Conservation (phyloP, 768 basidiomycete species). For the Phylloporus rhodoxanthus region DNA sequence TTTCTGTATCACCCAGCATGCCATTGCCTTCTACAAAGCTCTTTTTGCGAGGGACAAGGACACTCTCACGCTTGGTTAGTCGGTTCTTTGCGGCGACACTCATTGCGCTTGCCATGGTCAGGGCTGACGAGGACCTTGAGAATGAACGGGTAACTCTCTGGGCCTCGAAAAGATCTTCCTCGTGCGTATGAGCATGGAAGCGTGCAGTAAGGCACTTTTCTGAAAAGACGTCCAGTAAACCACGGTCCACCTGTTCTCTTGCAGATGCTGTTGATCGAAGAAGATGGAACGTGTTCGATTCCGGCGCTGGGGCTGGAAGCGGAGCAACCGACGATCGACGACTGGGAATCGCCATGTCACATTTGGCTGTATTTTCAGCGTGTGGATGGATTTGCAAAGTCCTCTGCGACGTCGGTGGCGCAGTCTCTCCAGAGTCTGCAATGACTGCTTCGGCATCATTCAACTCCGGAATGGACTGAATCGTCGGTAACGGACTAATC, state of each 20-base stretch:
- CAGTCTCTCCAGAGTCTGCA: constrained; percentile 4
- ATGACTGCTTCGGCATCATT: constrained; percentile 13
- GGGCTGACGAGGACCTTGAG: constrained; percentile 50
- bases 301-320: constrained; percentile 46
- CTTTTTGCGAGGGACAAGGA: constrained; percentile 57
- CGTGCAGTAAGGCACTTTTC: constrained; percentile 65
- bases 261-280: constrained; percentile 61
- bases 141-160: constrained; percentile 42
- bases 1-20: constrained; percentile 16
- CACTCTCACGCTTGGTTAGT: constrained; percentile 63
- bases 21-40: constrained; percentile 36
- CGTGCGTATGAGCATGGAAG: constrained; percentile 54
- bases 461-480: constrained; percentile 53
- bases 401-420: constrained; percentile 1
- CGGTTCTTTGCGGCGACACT: constrained; percentile 48
- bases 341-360: constrained; percentile 24
- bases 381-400: constrained; percentile 18
- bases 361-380: constrained; percentile 15
- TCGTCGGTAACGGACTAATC: constrained; percentile 43
- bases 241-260: constrained; percentile 68
- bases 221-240: constrained; percentile 76
- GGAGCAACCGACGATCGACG: constrained; percentile 58
- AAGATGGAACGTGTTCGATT: constrained; percentile 54
- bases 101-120: constrained; percentile 56
- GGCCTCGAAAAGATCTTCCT: constrained; percentile 58